A percentile compares a stretch with the other conserved stretches of the same genome.
These are phyloP conservation scores for Cetradonia linearis DNA, from an alignment of 495 filamentous ascomycete genomes.

Conservation along the genomic window DNA sequence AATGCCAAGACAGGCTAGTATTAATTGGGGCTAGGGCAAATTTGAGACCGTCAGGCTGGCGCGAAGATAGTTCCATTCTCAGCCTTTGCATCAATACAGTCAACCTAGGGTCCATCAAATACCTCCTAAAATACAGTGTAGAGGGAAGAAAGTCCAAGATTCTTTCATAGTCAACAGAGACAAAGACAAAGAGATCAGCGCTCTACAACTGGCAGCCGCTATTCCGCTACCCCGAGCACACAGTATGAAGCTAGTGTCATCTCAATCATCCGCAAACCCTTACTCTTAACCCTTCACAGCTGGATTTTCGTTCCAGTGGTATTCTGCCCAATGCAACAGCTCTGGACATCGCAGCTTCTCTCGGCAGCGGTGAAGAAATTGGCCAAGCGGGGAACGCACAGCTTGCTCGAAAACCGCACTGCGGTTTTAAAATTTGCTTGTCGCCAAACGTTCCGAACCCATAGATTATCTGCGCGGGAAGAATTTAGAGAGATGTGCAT, in stretches of 20 bases:
- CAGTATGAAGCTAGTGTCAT: conserved; percentile 26
- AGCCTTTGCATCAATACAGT: conserved; percentile 25
- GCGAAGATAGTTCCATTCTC: too few species aligned
- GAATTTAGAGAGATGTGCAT: conserved; percentile 24
- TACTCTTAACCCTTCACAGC: conserved; percentile 10
- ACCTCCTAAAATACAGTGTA: conserved; percentile 23
- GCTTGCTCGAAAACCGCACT: too few species aligned
- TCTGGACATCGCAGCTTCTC: conserved; percentile 23
- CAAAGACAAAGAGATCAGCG: conserved; percentile 24
- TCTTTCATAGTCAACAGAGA: conserved; percentile 26
- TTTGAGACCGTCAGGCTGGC: too few species aligned
- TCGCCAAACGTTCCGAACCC: too few species aligned
- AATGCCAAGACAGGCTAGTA: too few species aligned
- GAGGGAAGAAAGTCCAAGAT: conserved; percentile 4
- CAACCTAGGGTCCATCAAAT: conserved; percentile 26
- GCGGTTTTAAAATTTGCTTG: too few species aligned
- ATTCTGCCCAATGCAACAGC: conserved; percentile 21
- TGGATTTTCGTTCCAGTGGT: conserved; percentile 25
- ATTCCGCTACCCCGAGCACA: conserved; percentile 19
- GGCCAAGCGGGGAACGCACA: conserved; percentile 23
- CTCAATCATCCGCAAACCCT: conserved; percentile 19
- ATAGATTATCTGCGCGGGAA: conserved; percentile 20
- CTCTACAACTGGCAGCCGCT: conserved; percentile 22
- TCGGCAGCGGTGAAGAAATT: conserved; percentile 26
- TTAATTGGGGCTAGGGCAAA: too few species aligned